Evolutionary conservation across 805 yeast genomes (phyloP).

Genomic region (Wickerhamiella parazyma): DNA sequence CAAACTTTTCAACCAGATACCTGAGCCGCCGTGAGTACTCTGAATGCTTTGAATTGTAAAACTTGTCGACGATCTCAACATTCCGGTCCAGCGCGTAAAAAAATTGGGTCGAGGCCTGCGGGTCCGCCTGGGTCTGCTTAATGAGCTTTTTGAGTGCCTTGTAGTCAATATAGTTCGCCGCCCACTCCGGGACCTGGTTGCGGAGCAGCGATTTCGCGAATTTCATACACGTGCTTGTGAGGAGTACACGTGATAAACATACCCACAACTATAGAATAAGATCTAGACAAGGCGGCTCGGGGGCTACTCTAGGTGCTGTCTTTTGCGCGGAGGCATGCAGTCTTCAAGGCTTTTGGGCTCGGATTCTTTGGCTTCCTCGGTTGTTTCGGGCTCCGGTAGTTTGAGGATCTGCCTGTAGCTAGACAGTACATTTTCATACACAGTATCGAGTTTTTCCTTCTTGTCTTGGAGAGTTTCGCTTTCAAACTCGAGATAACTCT

Average conservation of each 20-base stretch:
- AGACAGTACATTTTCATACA: slow-evolving; percentile 32
- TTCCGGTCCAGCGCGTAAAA: slow-evolving; percentile 69
- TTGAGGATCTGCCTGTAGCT: neutral
- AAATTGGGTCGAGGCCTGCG: slow-evolving; percentile 29
- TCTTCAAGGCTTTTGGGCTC: neutral
- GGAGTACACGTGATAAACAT: neutral
- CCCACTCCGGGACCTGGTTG: slow-evolving; percentile 94
- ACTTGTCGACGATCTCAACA: slow-evolving; percentile 66
- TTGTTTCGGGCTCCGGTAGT: neutral
- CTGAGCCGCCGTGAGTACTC: slow-evolving; percentile 64
- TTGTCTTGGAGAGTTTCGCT: slow-evolving; percentile 66
- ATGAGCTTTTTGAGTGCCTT: slow-evolving; percentile 71
- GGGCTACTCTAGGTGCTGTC: neutral
- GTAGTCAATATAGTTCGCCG: slow-evolving; percentile 66
- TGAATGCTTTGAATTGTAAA: slow-evolving; percentile 55
- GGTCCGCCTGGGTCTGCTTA: slow-evolving; percentile 37
- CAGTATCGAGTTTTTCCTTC: slow-evolving; percentile 52
- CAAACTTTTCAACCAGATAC: slow-evolving; percentile 25
- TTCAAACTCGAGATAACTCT: slow-evolving; percentile 67
- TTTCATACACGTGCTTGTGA: slow-evolving; percentile 14
- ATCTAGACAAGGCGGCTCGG: too few relatives aligned
- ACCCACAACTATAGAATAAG: too few relatives aligned
- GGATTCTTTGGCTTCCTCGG: neutral
- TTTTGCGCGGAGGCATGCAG: neutral
- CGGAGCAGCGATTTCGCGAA: slow-evolving; percentile 35